Conservation (phyloP, 2,329 filamentous ascomycete species). For the Nannizziopsis barbatae region DNA sequence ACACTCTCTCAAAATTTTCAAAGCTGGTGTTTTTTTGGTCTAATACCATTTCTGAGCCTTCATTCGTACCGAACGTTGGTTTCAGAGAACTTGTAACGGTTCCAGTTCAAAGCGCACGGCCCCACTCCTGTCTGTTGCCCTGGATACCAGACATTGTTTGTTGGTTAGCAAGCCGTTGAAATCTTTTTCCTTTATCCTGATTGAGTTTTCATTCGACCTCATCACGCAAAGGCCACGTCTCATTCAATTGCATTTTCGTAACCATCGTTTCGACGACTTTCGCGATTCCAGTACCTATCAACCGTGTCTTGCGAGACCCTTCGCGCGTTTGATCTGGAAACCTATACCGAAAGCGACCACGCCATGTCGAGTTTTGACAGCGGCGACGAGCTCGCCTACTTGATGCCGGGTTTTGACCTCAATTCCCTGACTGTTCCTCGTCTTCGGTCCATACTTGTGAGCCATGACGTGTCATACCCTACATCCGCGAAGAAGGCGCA, state of each 20-base stretch:
- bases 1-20: no score
- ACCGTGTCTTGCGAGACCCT: background rate
- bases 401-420: slow-evolving; percentile 78
- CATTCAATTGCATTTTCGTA: background rate
- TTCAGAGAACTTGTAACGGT: background rate
- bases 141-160: slow-evolving; percentile 24
- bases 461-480: slow-evolving; percentile 74
- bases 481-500: slow-evolving; percentile 85
- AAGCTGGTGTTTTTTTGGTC: background rate
- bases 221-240: background rate
- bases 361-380: slow-evolving; percentile 4
- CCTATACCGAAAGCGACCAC: background rate
- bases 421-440: slow-evolving; percentile 72
- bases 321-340: background rate
- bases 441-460: slow-evolving; percentile 80
- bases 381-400: slow-evolving; percentile 61
- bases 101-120: background rate
- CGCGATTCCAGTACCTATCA: background rate
- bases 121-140: slow-evolving; percentile 24
- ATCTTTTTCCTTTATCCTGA: background rate
- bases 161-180: background rate
- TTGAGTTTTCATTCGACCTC: background rate
- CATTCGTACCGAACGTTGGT: background rate
- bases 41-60: background rate
- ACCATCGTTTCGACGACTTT: background rate